These are phyloP conservation scores for Tricholoma sp. DNA, from an alignment of 768 basidiomycete genomes.

Conservation along the genomic window DNA sequence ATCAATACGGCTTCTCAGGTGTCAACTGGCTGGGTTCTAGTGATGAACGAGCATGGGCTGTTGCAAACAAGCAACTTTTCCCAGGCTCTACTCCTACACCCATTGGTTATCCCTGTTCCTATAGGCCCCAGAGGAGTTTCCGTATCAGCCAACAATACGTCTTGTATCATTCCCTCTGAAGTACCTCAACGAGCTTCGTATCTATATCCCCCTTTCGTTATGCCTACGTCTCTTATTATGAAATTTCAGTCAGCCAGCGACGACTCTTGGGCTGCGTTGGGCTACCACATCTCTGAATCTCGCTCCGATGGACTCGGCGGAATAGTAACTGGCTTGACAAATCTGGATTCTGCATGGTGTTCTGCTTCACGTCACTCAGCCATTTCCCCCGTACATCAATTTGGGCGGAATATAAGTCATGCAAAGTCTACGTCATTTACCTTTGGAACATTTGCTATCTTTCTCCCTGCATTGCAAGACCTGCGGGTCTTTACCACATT, in stretches of 20 bases:
- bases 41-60: constrained; percentile 47
- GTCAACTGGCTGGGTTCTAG: constrained; percentile 44
- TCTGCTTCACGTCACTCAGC: constrained; percentile 1
- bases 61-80: constrained; percentile 24
- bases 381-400: constrained; percentile 5
- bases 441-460: constrained; percentile 26
- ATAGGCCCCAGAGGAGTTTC: constrained; percentile 37
- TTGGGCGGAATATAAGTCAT: background rate
- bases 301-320: constrained; percentile 32
- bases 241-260: constrained; percentile 16
- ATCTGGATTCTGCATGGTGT: background rate
- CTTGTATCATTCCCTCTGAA: constrained; percentile 27
- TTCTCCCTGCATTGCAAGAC: constrained; percentile 30
- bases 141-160: constrained; percentile 17
- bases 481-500: constrained; percentile 26
- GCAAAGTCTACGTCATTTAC: background rate
- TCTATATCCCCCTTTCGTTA: constrained; percentile 59
- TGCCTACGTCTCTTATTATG: constrained; percentile 29
- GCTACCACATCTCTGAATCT: constrained; percentile 18
- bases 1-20: constrained; percentile 34
- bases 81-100: constrained; percentile 36
- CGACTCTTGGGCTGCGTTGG: constrained; percentile 23
- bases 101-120: constrained; percentile 29
- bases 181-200: constrained; percentile 37
- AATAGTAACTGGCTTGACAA: constrained; percentile 21